Conservation (phyloP, 768 basidiomycete genomes). For the Lentinus brumalis region DNA sequence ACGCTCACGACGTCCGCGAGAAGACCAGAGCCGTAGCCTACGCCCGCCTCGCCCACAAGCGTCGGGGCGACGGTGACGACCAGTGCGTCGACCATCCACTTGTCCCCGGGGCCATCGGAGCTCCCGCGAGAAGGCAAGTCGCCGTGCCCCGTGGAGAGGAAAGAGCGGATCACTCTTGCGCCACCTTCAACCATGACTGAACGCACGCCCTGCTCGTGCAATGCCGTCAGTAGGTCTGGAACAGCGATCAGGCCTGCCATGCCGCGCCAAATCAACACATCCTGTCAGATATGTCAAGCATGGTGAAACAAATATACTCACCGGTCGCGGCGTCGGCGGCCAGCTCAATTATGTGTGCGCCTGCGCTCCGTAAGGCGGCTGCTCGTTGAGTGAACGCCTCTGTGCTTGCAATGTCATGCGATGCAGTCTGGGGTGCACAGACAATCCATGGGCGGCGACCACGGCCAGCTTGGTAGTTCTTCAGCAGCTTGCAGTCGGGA, state of each 20-base stretch:
- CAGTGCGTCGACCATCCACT: constrained; percentile 59
- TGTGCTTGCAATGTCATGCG: constrained; percentile 19
- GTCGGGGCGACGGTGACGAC: constrained; percentile 87
- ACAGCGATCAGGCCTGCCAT: constrained; percentile 45
- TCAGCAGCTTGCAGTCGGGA: constrained; percentile 66
- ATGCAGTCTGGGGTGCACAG: constrained; percentile 37
- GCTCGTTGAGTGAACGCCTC: constrained; percentile 38
- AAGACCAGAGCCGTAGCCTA: constrained; percentile 51
- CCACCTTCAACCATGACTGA: constrained; percentile 98
- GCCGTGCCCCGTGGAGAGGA: constrained; percentile 43
- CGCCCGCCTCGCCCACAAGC: constrained; percentile 74
- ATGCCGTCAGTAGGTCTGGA: constrained; percentile 47
- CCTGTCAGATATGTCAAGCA: background rate
- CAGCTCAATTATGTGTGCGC: constrained; percentile 65
- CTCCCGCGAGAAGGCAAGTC: background rate
- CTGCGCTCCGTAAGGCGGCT: constrained; percentile 56
- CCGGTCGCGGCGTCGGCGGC: constrained; percentile 23
- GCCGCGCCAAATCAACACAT: no score
- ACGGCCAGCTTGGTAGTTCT: constrained; percentile 56
- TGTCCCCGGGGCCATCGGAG: constrained; percentile 3
- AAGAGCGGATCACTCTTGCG: constrained; percentile 75
- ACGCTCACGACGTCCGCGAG: constrained; percentile 23
- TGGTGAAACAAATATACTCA: background rate
- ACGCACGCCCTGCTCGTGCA: constrained; percentile 59
- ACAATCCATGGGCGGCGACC: constrained; percentile 80